Evolutionary conservation across 2,329 filamentous ascomycete genomes (phyloP).

Genomic region (Chlorencoelia australis): DNA sequence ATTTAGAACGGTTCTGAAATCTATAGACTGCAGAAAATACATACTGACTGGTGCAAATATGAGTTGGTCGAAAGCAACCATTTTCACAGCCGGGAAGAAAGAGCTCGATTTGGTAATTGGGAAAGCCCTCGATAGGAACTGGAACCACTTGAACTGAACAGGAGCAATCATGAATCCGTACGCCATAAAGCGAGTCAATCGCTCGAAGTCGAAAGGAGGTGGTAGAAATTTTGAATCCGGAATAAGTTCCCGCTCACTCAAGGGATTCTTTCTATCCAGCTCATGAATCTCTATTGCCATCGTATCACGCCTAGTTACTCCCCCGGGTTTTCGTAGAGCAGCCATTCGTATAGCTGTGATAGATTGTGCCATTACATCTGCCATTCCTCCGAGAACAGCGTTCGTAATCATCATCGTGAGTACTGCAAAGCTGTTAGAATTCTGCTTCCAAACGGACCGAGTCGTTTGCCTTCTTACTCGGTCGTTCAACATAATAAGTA

Average conservation of each 20-base stretch:
- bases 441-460: background rate
- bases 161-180: conserved; percentile 97
- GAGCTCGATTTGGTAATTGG: conserved; percentile 71
- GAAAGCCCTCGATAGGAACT: conserved; percentile 70
- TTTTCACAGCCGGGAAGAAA: conserved; percentile 72
- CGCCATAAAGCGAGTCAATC: conserved; percentile 88
- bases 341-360: conserved; percentile 73
- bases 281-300: conserved; percentile 84
- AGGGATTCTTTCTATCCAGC: conserved; percentile 69
- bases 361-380: conserved; percentile 90
- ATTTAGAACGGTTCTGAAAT: conserved; percentile 3
- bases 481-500: conserved; percentile 83
- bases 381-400: conserved; percentile 86
- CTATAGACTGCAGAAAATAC: conserved; percentile 13
- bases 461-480: conserved; percentile 44
- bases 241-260: conserved; percentile 54
- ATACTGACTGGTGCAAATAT: conserved; percentile 81
- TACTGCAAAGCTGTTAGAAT: conserved; percentile 39
- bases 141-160: conserved; percentile 92
- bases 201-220: conserved; percentile 89
- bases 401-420: conserved; percentile 99
- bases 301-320: conserved; percentile 51
- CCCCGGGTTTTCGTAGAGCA: conserved; percentile 51
- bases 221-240: conserved; percentile 53
- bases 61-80: conserved; percentile 85